These are phyloP conservation scores for Salix dunnii DNA, from an alignment of 345 rosid genomes.

Conservation along the genomic window DNA sequence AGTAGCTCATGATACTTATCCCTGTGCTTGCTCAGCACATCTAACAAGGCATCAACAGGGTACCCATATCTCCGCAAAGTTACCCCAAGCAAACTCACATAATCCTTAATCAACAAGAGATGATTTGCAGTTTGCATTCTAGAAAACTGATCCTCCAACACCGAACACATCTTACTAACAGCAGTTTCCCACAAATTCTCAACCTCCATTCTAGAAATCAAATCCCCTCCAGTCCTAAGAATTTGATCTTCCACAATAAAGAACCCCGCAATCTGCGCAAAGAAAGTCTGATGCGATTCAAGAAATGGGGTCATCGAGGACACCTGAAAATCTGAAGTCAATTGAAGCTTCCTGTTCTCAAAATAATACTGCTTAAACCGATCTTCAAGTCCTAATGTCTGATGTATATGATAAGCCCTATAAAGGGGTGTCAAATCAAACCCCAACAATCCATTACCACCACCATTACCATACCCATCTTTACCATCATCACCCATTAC, in stretches of 20 bases:
- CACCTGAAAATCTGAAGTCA: slow-evolving; percentile 95
- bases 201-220: slow-evolving; percentile 79
- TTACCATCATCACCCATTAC: slow-evolving; percentile 42
- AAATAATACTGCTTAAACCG: slow-evolving; percentile 82
- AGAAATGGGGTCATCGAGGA: slow-evolving; percentile 95
- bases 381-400: slow-evolving; percentile 79
- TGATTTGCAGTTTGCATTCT: slow-evolving; percentile 99
- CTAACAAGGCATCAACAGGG: slow-evolving; percentile 80
- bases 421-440: slow-evolving; percentile 86
- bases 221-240: slow-evolving; percentile 83
- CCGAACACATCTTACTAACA: slow-evolving; percentile 91
- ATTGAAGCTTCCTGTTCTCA: slow-evolving; percentile 87
- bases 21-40: slow-evolving; percentile 87
- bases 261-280: slow-evolving; percentile 95
- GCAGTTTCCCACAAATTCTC: slow-evolving; percentile 96
- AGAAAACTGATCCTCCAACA: slow-evolving; percentile 94
- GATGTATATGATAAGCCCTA: slow-evolving; percentile 86
- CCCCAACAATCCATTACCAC: slow-evolving; percentile 48
- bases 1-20: slow-evolving; percentile 90
- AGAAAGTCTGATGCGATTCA: slow-evolving; percentile 95
- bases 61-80: slow-evolving; percentile 85
- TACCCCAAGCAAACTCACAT: slow-evolving; percentile 93
- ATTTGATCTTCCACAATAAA: slow-evolving; percentile 87
- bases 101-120: slow-evolving; percentile 86
- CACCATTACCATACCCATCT: slow-evolving; percentile 45